These are phyloP conservation scores for Aphanomyces stellatus DNA, from an alignment of 352 stramenopile species.

Conservation along the genomic window DNA sequence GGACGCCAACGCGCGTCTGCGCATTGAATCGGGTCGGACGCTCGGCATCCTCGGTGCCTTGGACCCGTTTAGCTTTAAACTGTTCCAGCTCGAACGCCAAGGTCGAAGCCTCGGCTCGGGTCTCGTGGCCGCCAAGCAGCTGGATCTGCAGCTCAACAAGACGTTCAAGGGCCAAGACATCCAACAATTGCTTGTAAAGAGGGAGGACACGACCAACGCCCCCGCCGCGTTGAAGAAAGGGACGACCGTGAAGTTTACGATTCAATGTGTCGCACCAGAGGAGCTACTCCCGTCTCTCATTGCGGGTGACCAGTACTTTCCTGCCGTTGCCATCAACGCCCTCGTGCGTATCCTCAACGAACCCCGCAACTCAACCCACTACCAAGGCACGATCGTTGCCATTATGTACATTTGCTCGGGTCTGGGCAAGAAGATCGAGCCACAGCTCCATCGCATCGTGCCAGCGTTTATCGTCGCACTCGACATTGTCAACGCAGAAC, in stretches of 20 bases:
- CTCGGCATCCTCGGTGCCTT: constrained; percentile 72
- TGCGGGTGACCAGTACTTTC: constrained; percentile 91
- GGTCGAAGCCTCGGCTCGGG: constrained; percentile 34
- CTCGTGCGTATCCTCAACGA: constrained; percentile 98
- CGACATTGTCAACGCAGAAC: constrained; percentile 71
- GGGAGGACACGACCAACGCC: constrained; percentile 36
- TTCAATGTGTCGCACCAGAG: constrained; percentile 37
- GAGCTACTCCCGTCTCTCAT: constrained; percentile 69
- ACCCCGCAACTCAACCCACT: constrained; percentile 92
- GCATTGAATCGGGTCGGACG: constrained; percentile 72
- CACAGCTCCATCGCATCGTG: constrained; percentile 96
- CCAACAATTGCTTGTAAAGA: background rate
- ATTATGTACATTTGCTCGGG: constrained; percentile 99
- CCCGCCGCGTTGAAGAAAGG: constrained; percentile 40
- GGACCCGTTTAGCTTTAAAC: constrained; percentile 75
- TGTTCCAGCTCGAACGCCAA: constrained; percentile 76
- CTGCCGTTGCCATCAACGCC: constrained; percentile 93
- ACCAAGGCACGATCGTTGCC: constrained; percentile 95
- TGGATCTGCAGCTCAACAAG: constrained; percentile 23
- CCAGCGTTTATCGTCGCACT: constrained; percentile 95
- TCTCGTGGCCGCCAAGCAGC: constrained; percentile 50
- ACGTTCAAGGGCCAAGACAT: constrained; percentile 3
- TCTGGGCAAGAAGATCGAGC: constrained; percentile 89
- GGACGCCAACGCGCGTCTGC: constrained; percentile 62
- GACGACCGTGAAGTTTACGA: constrained; percentile 48